These are phyloP conservation scores for Gymnopilus junonius DNA, from an alignment of 768 basidiomycete genomes.

Conservation along the genomic window DNA sequence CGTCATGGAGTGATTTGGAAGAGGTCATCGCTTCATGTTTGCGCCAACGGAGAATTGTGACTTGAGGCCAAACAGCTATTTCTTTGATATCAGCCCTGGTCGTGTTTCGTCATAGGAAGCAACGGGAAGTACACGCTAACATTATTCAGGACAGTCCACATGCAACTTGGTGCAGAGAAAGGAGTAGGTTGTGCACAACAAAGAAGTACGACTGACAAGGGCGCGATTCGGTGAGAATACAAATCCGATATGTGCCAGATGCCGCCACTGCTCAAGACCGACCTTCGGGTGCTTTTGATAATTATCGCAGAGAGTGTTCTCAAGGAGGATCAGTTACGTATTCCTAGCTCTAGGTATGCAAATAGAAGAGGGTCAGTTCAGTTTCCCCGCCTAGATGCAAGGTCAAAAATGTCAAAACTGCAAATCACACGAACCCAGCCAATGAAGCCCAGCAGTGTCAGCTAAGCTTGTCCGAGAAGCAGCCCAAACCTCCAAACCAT, in stretches of 20 bases:
- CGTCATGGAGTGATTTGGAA: neutral
- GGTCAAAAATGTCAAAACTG: slow-evolving; percentile 1
- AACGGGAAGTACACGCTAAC: too few relatives aligned
- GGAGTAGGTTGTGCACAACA: neutral
- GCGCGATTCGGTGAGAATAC: neutral
- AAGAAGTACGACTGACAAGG: neutral
- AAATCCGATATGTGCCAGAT: neutral
- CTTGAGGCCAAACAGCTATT: too few relatives aligned
- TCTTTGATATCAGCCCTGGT: neutral
- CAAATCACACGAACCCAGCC: neutral
- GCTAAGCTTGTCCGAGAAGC: neutral
- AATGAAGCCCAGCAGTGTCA: slow-evolving; percentile 1
- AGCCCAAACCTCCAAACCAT: neutral
- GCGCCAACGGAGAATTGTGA: neutral
- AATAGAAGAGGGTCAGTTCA: neutral
- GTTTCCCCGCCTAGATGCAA: slow-evolving; percentile 1
- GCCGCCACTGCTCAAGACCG: neutral
- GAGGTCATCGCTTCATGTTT: neutral
- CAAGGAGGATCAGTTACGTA: neutral
- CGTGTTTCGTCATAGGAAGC: neutral
- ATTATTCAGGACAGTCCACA: too few relatives aligned
- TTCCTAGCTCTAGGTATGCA: neutral
- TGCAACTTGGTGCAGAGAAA: neutral
- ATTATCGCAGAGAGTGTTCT: neutral
- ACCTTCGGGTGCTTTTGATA: neutral